phyloP scores from a whole-genome alignment of 495 filamentous ascomycete genomes.

The Penicillium manginii region DNA sequence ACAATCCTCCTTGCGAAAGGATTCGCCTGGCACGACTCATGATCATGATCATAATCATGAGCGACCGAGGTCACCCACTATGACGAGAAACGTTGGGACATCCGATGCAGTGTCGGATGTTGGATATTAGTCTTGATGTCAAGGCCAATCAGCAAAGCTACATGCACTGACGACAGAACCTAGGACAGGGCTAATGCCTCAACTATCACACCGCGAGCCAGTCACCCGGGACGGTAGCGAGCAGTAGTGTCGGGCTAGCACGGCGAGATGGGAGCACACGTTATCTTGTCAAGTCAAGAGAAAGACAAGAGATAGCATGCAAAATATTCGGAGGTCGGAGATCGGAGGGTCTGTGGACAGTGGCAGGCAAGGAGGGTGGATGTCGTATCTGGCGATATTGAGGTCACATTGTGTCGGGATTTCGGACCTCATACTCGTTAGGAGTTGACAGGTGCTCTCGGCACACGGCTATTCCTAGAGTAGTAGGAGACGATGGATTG shows the following conservation, averaged over 20 bases:
- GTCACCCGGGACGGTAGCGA: conserved; percentile 19
- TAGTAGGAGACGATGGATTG: conserved; percentile 5
- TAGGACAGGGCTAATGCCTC: conserved; percentile 24
- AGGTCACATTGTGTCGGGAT: neutral
- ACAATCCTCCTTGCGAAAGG: neutral
- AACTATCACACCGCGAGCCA: conserved; percentile 27
- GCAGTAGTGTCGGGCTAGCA: conserved; percentile 13
- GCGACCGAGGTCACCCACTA: conserved; percentile 8
- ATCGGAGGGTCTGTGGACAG: neutral
- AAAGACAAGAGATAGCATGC: neutral
- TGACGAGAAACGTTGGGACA: conserved; percentile 4
- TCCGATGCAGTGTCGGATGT: conserved; percentile 6
- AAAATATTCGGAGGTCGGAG: neutral
- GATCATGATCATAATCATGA: conserved; percentile 5
- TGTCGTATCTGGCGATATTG: conserved; percentile 6
- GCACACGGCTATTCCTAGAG: conserved; percentile 4
- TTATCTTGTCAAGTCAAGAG: too few species aligned
- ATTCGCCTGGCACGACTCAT: neutral
- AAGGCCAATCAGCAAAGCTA: conserved; percentile 14
- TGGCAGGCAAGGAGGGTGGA: neutral
- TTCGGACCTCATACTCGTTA: neutral
- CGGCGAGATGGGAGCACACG: neutral
- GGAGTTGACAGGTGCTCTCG: neutral
- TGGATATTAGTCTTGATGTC: neutral
- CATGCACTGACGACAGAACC: conserved; percentile 18